These are phyloP conservation scores for Alternaria triticina DNA, from an alignment of 2,329 filamentous ascomycete species.

Conservation along the genomic window DNA sequence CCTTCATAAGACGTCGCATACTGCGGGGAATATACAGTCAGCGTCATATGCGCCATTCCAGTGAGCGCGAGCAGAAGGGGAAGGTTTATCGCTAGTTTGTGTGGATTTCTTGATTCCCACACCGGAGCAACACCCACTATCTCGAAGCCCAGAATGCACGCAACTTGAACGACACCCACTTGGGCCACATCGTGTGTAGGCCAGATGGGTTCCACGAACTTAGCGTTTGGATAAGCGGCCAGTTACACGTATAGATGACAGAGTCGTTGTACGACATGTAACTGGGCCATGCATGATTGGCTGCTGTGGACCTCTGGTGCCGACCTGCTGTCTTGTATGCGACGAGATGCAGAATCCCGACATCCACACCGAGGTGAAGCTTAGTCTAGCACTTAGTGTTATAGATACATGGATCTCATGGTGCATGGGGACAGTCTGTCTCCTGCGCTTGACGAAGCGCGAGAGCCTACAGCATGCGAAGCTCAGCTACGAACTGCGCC, in stretches of 20 bases:
- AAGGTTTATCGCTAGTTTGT: not conserved
- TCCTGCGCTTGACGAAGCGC: not conserved
- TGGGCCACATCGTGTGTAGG: conserved; percentile 1
- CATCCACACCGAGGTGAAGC: conserved; percentile 16
- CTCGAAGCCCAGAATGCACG: not conserved
- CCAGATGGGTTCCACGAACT: not conserved
- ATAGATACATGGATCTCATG: not conserved
- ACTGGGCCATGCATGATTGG: conserved; percentile 16
- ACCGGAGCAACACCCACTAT: not conserved
- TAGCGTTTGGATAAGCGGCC: conserved; percentile 16
- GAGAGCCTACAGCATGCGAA: not conserved
- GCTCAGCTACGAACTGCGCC: conserved; percentile 2
- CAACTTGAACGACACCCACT: not conserved
- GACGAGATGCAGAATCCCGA: conserved; percentile 13
- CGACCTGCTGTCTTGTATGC: not conserved
- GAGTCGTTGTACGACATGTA: conserved; percentile 16
- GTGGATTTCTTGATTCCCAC: not conserved
- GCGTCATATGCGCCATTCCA: conserved; percentile 2
- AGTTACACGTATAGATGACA: conserved; percentile 23
- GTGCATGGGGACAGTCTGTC: not conserved
- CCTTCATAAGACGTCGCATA: conserved; percentile 13
- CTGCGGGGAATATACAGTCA: conserved; percentile 13
- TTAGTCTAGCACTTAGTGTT: not conserved
- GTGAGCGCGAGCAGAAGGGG: not conserved
- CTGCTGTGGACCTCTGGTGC: conserved; percentile 11